phyloP scores from a whole-genome alignment of 2,329 filamentous ascomycete genomes.

The Aspergillus eucalypticola region DNA sequence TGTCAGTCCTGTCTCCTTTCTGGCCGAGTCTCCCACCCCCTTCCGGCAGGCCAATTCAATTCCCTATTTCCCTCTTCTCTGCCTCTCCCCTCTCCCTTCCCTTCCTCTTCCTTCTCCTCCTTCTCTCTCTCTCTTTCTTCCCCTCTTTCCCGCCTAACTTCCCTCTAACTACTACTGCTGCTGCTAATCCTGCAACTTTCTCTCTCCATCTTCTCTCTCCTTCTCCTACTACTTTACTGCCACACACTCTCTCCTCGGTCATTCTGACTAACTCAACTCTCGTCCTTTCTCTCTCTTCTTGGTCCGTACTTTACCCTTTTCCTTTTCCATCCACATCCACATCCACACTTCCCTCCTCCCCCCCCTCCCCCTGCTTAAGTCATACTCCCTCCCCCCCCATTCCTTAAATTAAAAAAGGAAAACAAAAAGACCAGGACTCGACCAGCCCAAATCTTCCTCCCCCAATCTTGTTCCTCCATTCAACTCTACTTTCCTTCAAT shows the following conservation, averaged over 20 bases:
- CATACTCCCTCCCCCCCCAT: conserved; percentile 5
- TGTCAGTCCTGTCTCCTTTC: neutral
- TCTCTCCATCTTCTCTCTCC: conserved; percentile 16
- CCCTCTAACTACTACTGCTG: neutral
- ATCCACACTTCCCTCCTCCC: conserved; percentile 4
- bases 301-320: conserved; percentile 18
- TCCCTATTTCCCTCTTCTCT: neutral
- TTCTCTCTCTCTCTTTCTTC: conserved; percentile 28
- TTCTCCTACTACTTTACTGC: neutral
- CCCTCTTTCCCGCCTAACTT: conserved; percentile 8
- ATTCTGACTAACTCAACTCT: conserved; percentile 2
- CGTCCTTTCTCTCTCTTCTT: conserved; percentile 13
- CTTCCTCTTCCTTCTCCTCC: conserved; percentile 15
- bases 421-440: neutral
- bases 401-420: conserved; percentile 4
- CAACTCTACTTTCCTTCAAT: conserved; percentile 11
- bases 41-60: conserved; percentile 4
- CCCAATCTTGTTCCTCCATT: neutral
- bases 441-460: neutral
- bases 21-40: neutral
- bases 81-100: conserved; percentile 11
- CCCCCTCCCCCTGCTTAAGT: conserved; percentile 15
- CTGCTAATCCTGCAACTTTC: conserved; percentile 12
- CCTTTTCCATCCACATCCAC: conserved; percentile 10
- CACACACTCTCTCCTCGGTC: conserved; percentile 8